phyloP scores from a whole-genome alignment of 345 rosid genomes.

The Pugionium cornutum region DNA sequence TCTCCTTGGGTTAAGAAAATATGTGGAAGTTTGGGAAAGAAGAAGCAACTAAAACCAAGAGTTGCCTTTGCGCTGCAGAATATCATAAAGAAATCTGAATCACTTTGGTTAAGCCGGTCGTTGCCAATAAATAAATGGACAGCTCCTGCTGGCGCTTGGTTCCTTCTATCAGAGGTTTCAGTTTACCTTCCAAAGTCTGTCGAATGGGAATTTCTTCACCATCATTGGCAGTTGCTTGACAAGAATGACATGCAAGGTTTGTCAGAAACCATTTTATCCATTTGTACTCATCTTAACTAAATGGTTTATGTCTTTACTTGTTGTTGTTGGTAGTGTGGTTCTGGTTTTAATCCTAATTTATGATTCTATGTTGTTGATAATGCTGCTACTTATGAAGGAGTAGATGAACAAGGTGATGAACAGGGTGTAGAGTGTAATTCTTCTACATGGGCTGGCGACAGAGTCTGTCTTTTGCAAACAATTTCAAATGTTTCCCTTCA shows the following conservation, averaged over 20 bases:
- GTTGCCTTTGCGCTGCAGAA: conserved; percentile 68
- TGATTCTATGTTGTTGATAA: conserved; percentile 14
- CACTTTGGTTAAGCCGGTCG: conserved; percentile 73
- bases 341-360: background rate
- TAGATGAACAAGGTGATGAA: conserved; percentile 44
- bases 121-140: conserved; percentile 84
- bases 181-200: conserved; percentile 63
- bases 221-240: conserved; percentile 86
- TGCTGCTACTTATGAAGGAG: conserved; percentile 28
- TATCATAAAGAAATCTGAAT: conserved; percentile 74
- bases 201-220: conserved; percentile 94
- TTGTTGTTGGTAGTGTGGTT: conserved; percentile 16
- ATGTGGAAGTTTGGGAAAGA: conserved; percentile 78
- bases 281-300: background rate
- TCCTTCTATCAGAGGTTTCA: conserved; percentile 93
- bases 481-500: conserved; percentile 84
- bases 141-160: conserved; percentile 94
- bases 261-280: conserved; percentile 15
- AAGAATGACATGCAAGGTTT: conserved; percentile 50
- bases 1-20: conserved; percentile 88
- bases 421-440: conserved; percentile 49
- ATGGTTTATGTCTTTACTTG: conserved; percentile 19
- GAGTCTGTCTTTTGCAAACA: conserved; percentile 88
- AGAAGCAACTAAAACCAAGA: conserved; percentile 66
- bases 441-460: conserved; percentile 85